A percentile compares a stretch with the other conserved stretches of the same genome.
Evolutionary conservation across 2,329 filamentous ascomycete species (phyloP).

Genomic region (Stagonosporopsis vannaccii): DNA sequence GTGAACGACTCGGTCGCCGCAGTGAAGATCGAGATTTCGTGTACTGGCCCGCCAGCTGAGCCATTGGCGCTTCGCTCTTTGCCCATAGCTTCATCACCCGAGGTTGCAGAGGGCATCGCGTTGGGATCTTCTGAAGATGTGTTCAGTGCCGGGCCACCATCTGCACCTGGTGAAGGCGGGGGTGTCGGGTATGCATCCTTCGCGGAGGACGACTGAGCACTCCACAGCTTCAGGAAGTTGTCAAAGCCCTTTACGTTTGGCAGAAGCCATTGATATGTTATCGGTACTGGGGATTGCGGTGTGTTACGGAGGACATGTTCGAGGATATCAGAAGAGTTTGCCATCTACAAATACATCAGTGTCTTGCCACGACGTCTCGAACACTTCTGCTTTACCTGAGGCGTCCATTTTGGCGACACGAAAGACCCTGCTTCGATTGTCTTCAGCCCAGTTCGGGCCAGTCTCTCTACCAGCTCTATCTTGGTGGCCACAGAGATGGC

Average conservation of each 20-base stretch:
- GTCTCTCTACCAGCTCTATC: conserved; percentile 74
- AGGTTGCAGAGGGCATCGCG: conserved; percentile 48
- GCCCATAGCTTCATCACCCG: conserved; percentile 45
- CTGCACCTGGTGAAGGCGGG: conserved; percentile 46
- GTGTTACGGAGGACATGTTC: conserved; percentile 69
- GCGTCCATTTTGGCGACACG: conserved; percentile 84
- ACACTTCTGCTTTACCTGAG: conserved; percentile 64
- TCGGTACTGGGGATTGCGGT: conserved; percentile 60
- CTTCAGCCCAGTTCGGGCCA: conserved; percentile 72
- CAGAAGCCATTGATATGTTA: conserved; percentile 82
- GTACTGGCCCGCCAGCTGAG: conserved; percentile 26
- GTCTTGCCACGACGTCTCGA: conserved; percentile 48
- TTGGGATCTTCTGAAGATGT: conserved; percentile 54
- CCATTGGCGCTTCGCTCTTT: conserved; percentile 12
- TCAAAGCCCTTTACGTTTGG: conserved; percentile 78
- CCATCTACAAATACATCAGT: conserved; percentile 66
- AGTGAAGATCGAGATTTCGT: conserved; percentile 79
- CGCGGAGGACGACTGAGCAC: conserved; percentile 47
- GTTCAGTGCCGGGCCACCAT: conserved; percentile 51
- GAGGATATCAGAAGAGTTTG: conserved; percentile 77
- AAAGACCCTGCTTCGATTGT: conserved; percentile 85
- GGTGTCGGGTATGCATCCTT: conserved; percentile 60
- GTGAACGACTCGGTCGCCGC: conserved; percentile 84
- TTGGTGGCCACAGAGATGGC: conserved; percentile 75
- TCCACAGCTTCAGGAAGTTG: conserved; percentile 64